Conservation (phyloP, 2,329 filamentous ascomycete species). For the Xylaria sp. region DNA sequence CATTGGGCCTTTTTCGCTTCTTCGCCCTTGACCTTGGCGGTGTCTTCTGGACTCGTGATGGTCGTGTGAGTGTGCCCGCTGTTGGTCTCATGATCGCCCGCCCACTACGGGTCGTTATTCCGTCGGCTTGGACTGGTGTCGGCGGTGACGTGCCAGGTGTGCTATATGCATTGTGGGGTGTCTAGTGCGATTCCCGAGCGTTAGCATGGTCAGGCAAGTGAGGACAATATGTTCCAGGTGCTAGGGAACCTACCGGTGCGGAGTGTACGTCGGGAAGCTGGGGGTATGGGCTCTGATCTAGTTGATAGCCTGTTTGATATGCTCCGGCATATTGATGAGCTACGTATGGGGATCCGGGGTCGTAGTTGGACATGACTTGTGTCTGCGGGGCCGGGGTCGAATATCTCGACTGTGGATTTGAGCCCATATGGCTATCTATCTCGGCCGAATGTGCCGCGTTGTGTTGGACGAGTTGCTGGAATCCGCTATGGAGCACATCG, state of each 20-base stretch:
- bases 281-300: constrained; percentile 47
- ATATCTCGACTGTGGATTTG: constrained; percentile 54
- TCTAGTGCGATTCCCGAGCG: constrained; percentile 30
- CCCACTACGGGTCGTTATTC: constrained; percentile 55
- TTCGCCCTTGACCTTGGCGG: constrained; percentile 55
- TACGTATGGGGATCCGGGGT: constrained; percentile 40
- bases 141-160: constrained; percentile 65
- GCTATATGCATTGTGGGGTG: constrained; percentile 55
- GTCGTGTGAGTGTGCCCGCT: constrained; percentile 46
- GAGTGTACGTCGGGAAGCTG: constrained; percentile 45
- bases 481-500: constrained; percentile 55
- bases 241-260: constrained; percentile 42
- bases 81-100: constrained; percentile 46
- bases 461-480: constrained; percentile 58
- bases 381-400: constrained; percentile 53
- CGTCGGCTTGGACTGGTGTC: constrained; percentile 54
- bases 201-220: constrained; percentile 20
- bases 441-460: constrained; percentile 51
- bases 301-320: constrained; percentile 43
- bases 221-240: constrained; percentile 1
- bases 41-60: constrained; percentile 50
- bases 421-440: constrained; percentile 49
- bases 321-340: constrained; percentile 41
- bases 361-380: constrained; percentile 43
- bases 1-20: constrained; percentile 55